Evolutionary conservation across 768 basidiomycete genomes (phyloP).

Genomic region (Pholiota molesta): DNA sequence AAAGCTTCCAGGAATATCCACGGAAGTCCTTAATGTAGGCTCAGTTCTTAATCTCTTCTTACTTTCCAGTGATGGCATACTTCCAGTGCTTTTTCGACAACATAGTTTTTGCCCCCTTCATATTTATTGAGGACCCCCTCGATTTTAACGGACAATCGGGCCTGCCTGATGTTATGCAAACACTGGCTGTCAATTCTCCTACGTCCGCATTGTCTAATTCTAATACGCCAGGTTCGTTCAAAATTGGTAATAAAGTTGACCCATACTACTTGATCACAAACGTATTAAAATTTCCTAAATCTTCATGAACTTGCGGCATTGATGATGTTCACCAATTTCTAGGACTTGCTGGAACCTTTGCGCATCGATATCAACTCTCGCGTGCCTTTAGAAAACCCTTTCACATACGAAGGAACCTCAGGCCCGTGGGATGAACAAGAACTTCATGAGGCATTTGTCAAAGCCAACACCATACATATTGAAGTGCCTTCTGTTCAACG

Average conservation of each 20-base stretch:
- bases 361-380: constrained; percentile 64
- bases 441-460: constrained; percentile 65
- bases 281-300: constrained; percentile 41
- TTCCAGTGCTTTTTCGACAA: constrained; percentile 93
- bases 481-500: constrained; percentile 43
- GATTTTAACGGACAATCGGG: constrained; percentile 66
- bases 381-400: constrained; percentile 67
- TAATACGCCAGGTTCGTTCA: constrained; percentile 36
- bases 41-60: background rate
- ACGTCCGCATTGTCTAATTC: constrained; percentile 22
- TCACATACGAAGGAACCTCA: constrained; percentile 63
- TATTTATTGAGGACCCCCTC: constrained; percentile 90
- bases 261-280: constrained; percentile 90
- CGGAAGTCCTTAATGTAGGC: constrained; percentile 85
- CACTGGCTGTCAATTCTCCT: constrained; percentile 37
- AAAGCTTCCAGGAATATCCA: constrained; percentile 76
- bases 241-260: constrained; percentile 75
- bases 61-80: background rate
- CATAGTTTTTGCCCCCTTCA: constrained; percentile 93
- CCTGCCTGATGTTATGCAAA: constrained; percentile 43
- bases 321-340: constrained; percentile 6
- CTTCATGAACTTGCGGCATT: constrained; percentile 1
- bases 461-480: constrained; percentile 61
- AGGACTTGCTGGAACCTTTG: constrained; percentile 72
- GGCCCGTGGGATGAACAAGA: constrained; percentile 71